phyloP scores from a whole-genome alignment of 2,329 filamentous ascomycete species.

The Colletotrichum sojae region DNA sequence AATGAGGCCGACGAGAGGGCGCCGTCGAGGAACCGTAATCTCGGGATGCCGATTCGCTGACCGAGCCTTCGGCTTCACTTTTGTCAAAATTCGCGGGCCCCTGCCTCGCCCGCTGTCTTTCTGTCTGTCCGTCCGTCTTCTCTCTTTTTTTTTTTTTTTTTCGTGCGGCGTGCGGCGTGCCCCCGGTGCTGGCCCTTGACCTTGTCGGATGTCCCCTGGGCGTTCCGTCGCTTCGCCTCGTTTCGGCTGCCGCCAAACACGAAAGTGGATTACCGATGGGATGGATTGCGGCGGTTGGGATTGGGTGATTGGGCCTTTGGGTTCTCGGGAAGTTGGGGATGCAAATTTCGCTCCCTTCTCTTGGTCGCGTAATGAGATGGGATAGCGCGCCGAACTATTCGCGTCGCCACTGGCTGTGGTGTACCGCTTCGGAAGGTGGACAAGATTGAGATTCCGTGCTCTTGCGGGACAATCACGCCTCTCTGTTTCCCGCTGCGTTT shows the following conservation, averaged over 20 bases:
- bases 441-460: slow-evolving; percentile 16
- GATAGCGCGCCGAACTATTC: too few species aligned
- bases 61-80: slow-evolving; percentile 7
- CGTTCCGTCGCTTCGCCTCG: slow-evolving; percentile 32
- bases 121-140: not conserved
- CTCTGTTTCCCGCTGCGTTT: not conserved
- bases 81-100: not conserved
- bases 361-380: too few species aligned
- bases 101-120: not conserved
- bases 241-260: slow-evolving; percentile 16
- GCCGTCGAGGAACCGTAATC: too few species aligned
- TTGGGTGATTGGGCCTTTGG: too few species aligned
- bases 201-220: not conserved
- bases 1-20: not conserved
- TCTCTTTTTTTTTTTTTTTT: not conserved
- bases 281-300: slow-evolving; percentile 16
- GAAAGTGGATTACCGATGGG: slow-evolving; percentile 29
- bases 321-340: too few species aligned
- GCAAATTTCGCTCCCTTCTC: too few species aligned
- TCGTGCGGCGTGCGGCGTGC: not conserved
- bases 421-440: not conserved
- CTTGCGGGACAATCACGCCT: slow-evolving; percentile 14
- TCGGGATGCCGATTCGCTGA: too few species aligned
- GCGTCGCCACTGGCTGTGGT: too few species aligned
- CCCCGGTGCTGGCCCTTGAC: slow-evolving; percentile 6